These are phyloP conservation scores for Brettanomyces bruxellensis DNA, from an alignment of 805 yeast species.

Conservation along the genomic window DNA sequence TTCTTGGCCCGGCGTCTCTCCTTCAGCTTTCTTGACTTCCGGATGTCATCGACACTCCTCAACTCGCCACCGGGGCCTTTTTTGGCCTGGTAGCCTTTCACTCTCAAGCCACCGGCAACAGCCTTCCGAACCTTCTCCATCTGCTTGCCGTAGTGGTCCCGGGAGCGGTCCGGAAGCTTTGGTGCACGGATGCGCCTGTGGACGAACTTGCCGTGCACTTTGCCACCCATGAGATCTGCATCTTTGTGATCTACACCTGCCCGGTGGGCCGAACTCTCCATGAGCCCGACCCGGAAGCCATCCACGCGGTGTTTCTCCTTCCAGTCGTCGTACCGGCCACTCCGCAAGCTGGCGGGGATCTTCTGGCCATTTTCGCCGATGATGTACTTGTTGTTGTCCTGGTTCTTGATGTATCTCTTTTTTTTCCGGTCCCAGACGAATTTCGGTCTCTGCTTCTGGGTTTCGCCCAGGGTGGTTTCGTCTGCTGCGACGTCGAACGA, in stretches of 20 bases:
- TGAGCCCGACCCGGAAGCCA: slow-evolving; percentile 43
- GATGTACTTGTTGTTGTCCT: slow-evolving; percentile 79
- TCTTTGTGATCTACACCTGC: slow-evolving; percentile 22
- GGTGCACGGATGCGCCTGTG: slow-evolving; percentile 78
- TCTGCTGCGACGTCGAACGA: slow-evolving; percentile 76
- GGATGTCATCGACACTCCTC: slow-evolving; percentile 61
- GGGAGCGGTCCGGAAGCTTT: slow-evolving; percentile 76
- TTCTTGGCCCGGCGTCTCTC: slow-evolving; percentile 78
- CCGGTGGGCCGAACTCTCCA: slow-evolving; percentile 27
- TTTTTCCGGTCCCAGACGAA: slow-evolving; percentile 91
- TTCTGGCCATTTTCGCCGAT: slow-evolving; percentile 91
- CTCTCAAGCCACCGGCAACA: slow-evolving; percentile 57
- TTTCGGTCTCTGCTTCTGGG: slow-evolving; percentile 55
- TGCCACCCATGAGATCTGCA: slow-evolving; percentile 25
- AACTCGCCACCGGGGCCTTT: slow-evolving; percentile 48
- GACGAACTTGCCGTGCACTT: slow-evolving; percentile 44
- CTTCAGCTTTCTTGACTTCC: slow-evolving; percentile 61
- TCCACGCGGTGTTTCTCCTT: slow-evolving; percentile 56
- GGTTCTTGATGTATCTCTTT: slow-evolving; percentile 78
- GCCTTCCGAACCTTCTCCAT: slow-evolving; percentile 79
- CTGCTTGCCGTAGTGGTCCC: slow-evolving; percentile 81
- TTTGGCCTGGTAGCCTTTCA: slow-evolving; percentile 53
- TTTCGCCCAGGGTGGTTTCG: slow-evolving; percentile 49
- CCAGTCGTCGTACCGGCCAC: slow-evolving; percentile 94
- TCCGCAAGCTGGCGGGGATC: slow-evolving; percentile 83